Evolutionary conservation across 371 early-diverging fungal species (phyloP).

Genomic region (Mucor velutinosus): DNA sequence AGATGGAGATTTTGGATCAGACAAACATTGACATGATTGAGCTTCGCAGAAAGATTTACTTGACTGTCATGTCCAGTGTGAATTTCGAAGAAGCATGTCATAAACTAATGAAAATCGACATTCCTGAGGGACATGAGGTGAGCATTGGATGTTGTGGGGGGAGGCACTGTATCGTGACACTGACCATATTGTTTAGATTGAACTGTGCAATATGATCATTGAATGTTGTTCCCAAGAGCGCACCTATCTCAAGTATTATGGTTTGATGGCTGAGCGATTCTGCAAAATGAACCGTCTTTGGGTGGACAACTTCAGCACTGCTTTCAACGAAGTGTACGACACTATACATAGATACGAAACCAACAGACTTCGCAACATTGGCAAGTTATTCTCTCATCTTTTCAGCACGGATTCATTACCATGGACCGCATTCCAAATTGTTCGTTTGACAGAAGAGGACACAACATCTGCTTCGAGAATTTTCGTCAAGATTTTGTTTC

Average conservation of each 20-base stretch:
- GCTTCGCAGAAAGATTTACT: constrained; percentile 90
- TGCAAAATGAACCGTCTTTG: constrained; percentile 83
- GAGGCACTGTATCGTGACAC: neutral
- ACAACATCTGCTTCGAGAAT: constrained; percentile 97
- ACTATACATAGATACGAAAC: constrained; percentile 95
- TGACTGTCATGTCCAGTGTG: constrained; percentile 95
- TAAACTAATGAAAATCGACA: constrained; percentile 86
- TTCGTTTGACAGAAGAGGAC: constrained; percentile 87
- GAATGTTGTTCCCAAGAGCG: constrained; percentile 97
- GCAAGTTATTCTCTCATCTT: constrained; percentile 90
- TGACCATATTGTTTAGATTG: constrained; percentile 54
- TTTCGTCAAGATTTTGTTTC: constrained; percentile 93
- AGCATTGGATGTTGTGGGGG: neutral
- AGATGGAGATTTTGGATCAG: constrained; percentile 83
- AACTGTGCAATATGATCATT: constrained; percentile 94
- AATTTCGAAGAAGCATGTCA: constrained; percentile 96
- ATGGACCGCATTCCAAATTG: constrained; percentile 81
- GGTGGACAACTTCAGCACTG: constrained; percentile 73
- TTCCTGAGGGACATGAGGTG: constrained; percentile 85
- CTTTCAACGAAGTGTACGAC: constrained; percentile 86
- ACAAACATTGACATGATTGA: constrained; percentile 91
- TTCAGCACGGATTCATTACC: constrained; percentile 85
- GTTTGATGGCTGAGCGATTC: constrained; percentile 93
- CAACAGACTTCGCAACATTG: constrained; percentile 91
- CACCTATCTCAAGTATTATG: constrained; percentile 92